phyloP scores from a whole-genome alignment of 805 yeast species.

The Schizosaccharomyces japonicus region DNA sequence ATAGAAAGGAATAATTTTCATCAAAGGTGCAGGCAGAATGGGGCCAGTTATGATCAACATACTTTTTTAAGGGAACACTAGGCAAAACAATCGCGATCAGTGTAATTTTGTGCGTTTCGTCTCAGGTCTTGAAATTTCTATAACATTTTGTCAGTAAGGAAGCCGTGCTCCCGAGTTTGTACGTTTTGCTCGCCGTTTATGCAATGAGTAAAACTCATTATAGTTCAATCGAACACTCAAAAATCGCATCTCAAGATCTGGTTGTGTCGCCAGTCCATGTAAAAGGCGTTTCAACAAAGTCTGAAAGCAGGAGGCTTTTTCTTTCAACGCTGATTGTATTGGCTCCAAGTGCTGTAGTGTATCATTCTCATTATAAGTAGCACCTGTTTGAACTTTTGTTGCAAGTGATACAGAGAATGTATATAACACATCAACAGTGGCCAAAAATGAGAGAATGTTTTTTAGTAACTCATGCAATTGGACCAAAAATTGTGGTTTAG shows the following conservation, averaged over 20 bases:
- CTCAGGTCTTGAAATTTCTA: not conserved
- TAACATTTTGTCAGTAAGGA: not conserved
- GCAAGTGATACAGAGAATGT: constrained; percentile 9
- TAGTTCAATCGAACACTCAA: constrained; percentile 18
- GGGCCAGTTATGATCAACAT: too few relatives aligned
- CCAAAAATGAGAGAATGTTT: constrained; percentile 13
- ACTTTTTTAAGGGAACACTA: too few relatives aligned
- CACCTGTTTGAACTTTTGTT: not conserved
- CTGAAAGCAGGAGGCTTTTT: not conserved
- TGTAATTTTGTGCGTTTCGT: not conserved
- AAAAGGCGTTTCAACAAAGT: not conserved
- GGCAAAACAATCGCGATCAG: too few relatives aligned
- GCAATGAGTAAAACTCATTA: constrained; percentile 15
- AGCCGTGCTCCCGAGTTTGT: not conserved
- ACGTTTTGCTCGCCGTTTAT: constrained; percentile 6
- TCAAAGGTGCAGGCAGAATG: too few relatives aligned
- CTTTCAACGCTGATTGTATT: not conserved
- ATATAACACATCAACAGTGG: constrained; percentile 10
- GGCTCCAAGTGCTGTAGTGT: not conserved
- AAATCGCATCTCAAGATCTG: constrained; percentile 17
- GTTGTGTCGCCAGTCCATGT: constrained; percentile 12
- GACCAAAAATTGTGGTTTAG: constrained; percentile 10
- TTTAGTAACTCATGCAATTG: constrained; percentile 17
- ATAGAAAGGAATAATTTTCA: too few relatives aligned
- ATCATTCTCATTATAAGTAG: not conserved